phyloP scores from a whole-genome alignment of 805 yeast species.

The Alloascoidea hylecoeti region DNA sequence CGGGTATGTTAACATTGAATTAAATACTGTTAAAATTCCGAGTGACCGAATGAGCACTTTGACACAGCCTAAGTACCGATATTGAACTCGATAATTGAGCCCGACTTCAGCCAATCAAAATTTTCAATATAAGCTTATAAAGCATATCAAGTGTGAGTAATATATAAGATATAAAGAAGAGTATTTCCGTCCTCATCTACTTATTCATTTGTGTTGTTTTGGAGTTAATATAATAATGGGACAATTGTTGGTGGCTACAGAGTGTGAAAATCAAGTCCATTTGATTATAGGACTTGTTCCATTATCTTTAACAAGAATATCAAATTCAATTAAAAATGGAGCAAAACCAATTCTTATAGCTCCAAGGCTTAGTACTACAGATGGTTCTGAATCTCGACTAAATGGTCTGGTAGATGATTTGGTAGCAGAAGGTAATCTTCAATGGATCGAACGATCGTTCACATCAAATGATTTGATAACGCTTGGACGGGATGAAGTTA shows the following conservation, averaged over 20 bases:
- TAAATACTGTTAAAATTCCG: too few relatives aligned
- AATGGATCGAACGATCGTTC: conserved; percentile 20
- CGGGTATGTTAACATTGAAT: too few relatives aligned
- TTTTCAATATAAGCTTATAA: too few relatives aligned
- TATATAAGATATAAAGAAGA: too few relatives aligned
- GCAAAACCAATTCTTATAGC: conserved; percentile 41
- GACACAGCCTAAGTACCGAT: too few relatives aligned
- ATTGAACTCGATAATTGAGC: too few relatives aligned
- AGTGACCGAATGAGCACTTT: too few relatives aligned
- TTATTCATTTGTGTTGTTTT: not conserved
- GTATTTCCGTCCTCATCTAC: conserved; percentile 8
- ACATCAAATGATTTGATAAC: conserved; percentile 27
- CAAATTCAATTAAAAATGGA: conserved; percentile 33
- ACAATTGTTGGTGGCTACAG: conserved; percentile 26
- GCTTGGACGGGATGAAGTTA: conserved; percentile 51
- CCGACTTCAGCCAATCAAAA: too few relatives aligned
- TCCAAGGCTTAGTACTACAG: not conserved
- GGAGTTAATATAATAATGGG: conserved; percentile 6
- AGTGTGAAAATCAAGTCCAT: conserved; percentile 37
- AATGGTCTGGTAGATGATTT: conserved; percentile 5
- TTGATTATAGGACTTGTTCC: conserved; percentile 39
- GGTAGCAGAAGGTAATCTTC: conserved; percentile 15
- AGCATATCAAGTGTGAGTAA: too few relatives aligned
- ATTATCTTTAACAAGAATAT: conserved; percentile 32
- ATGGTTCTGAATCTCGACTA: not conserved